Base-by-base conservation (phyloP, 306 rosid species). In the Trifolium repens region DNA sequence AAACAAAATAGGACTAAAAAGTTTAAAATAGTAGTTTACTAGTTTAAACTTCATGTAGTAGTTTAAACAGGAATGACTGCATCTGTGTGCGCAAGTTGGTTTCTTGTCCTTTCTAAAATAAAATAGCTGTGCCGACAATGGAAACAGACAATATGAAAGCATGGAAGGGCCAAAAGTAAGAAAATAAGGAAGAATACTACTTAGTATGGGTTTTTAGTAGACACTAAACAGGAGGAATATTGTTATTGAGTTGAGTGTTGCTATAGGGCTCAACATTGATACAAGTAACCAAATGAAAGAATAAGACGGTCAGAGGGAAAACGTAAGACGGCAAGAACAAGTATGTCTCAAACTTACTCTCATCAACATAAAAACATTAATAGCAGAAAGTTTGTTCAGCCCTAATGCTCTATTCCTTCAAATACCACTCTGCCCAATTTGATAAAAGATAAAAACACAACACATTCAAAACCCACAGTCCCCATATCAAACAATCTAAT, bases 401-500 rank as follows among this genome's bases (percentile, higher is more conserved):
- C 52, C 40, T 60, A 16, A 11, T 65, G 13, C 73, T 43, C 40
- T 60, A 16, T 15, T 65, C 57, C n/a, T 43, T 75, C 47, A 75
- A 39, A 40, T 78, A 1, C 59, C 55, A 60, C 42, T 46, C 39
- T 17, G 2, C 34, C 58, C 39, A 39, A 44, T 35, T 27, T 19
- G 5, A 42, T 4, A 43, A 67, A 46, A 67, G 12, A 40, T 8
- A 66, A 24, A 66, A 24, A 24, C 14, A 37, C 9, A 53, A 17
- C 59, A 16, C 27, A 54, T 11, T 63, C 35, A 62, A 67, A 27
- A 39, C 60, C 73, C 59, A 30, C 60, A 37, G 63, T 42, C 79
- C 77, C 46, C 76, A 49, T 76, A 66, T 76, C 61, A 57, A 17
- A 39, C 14, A 72, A 72, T 55, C 68, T 39, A 77, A 12, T 42